Evolutionary conservation across 2,329 filamentous ascomycete species (phyloP), one percentile per base, ranked within the genome.

Genomic region (Leptosphaerulina australis): DNA sequence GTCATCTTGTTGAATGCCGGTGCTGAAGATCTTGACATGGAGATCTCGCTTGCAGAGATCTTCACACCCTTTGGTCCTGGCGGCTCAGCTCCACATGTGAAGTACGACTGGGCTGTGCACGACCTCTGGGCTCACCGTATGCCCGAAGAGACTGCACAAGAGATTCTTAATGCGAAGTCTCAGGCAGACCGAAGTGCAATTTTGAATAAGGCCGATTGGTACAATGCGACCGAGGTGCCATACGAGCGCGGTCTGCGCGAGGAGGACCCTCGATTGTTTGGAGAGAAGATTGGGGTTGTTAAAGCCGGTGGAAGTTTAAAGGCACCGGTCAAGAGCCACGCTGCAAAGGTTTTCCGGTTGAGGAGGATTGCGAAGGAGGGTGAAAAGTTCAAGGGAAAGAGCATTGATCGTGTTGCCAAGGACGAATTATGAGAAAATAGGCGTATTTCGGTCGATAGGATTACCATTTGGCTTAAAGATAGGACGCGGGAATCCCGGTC

Each of bases 121-220:
- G 62, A 65, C 18, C 57, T 65, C 1, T 65, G 62, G 60, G 60
- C 60, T 1, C 31, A 59, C 20, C 62, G 62, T 22, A 65, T 65
- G 62, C 7, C 56, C 0, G 44, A 58, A 2, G 18, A 25, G 5
- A 62, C 55, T 1, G 61, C 60, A 1, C 44, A 58, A 21, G 44
- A 47, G 8, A 28, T 64, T 1, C 53, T 64, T 12, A 47, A 50
- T 12, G 60, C 56, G 7, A 35, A 25, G 6, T 41, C 50, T 5
- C 43, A 49, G 2, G 36, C 20, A 1, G 53, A 62, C 14, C 46
- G 57, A 14, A 53, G 49, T 17, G 22, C 51, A 1, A 37, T 60
- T 3, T n/a, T 64, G 26, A 44, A 53, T 12, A 63, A 56, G 25
- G 53, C 51, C 0, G 55, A 60, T 10, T 65, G 60, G 62, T 63